Evolutionary conservation across 2,329 filamentous ascomycete genomes (phyloP).

Genomic region (Acarospora socialis): DNA sequence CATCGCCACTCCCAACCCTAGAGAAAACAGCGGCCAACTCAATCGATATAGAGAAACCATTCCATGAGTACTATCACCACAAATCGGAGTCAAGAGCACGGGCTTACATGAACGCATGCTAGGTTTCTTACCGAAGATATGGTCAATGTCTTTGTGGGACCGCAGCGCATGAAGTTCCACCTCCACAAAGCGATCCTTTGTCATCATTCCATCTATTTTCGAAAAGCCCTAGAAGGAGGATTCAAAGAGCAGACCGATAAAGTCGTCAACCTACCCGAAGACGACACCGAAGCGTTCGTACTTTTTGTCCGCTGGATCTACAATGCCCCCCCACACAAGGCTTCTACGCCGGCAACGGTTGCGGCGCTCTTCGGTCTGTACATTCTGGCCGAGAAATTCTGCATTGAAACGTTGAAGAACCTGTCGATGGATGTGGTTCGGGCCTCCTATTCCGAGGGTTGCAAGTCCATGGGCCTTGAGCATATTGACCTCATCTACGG

Average conservation of each 20-base stretch:
- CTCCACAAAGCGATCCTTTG: conserved; percentile 4
- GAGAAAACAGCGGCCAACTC: neutral
- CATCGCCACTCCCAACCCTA: neutral
- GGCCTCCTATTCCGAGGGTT: neutral
- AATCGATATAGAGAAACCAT: neutral
- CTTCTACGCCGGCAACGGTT: neutral
- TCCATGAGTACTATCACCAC: neutral
- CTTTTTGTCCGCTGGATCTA: conserved; percentile 4
- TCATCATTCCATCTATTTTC: conserved; percentile 3
- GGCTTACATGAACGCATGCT: too few relatives aligned
- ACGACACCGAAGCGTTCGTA: neutral
- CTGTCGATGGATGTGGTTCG: neutral
- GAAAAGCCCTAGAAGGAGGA: neutral
- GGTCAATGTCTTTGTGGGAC: conserved; percentile 2
- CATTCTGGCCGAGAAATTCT: conserved; percentile 1
- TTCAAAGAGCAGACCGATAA: neutral
- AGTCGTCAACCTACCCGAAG: conserved; percentile 1
- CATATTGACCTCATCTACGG: neutral
- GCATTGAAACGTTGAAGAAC: conserved; percentile 1
- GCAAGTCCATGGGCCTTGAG: neutral
- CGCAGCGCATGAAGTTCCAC: neutral
- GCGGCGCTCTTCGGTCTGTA: neutral
- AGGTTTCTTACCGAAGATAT: neutral
- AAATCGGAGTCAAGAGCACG: too few relatives aligned
- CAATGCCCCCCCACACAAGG: conserved; percentile 14